These are phyloP conservation scores for Pseudopithomyces maydicus DNA, from an alignment of 2,329 filamentous ascomycete species.

Conservation along the genomic window DNA sequence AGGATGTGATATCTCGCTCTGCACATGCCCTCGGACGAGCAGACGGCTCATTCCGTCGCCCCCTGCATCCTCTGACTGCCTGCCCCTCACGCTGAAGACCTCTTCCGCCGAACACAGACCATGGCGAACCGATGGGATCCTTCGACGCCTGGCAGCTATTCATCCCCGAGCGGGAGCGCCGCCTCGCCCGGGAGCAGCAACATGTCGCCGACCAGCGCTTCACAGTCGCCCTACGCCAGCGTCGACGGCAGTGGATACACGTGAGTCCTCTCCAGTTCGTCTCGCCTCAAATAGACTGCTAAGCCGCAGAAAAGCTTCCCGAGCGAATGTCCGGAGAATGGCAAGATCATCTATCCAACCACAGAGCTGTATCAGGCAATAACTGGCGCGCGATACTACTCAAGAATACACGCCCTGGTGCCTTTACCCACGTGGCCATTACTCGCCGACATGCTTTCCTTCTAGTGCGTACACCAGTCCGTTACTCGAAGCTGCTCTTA, in stretches of 20 bases:
- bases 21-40: not conserved
- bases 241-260: conserved; percentile 1
- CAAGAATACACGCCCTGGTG: not conserved
- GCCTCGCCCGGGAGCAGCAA: not conserved
- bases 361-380: not conserved
- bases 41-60: not conserved
- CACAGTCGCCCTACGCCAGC: not conserved
- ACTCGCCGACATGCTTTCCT: not conserved
- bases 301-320: not conserved
- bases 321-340: conserved; percentile 4
- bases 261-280: not conserved
- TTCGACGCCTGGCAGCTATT: conserved; percentile 1
- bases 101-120: not conserved
- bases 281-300: not conserved
- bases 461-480: conserved; percentile 2
- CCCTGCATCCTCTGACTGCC: not conserved
- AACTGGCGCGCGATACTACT: not conserved
- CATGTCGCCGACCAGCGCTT: not conserved
- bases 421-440: not conserved
- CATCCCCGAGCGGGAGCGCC: not conserved
- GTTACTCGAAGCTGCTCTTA: no score
- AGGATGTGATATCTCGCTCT: not conserved
- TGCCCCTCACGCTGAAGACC: not conserved
- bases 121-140: not conserved
- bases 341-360: conserved; percentile 22